Evolutionary conservation across 768 basidiomycete species (phyloP).

Genomic region (Baorangia bicolor): DNA sequence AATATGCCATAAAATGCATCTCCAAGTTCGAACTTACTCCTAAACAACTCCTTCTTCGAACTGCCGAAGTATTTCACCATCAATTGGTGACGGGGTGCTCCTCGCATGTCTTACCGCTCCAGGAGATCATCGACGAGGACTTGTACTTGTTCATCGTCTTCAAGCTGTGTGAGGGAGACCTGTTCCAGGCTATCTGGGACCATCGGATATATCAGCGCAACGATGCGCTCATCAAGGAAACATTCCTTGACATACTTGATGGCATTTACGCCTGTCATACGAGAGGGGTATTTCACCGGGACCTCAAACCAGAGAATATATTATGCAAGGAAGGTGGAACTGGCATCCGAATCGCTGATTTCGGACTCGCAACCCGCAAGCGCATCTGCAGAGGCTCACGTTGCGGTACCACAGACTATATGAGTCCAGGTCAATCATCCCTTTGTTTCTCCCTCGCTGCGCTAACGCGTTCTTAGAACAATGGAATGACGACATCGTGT

Average conservation of each 20-base stretch:
- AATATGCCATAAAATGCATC: slow-evolving; percentile 78
- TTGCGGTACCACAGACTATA: slow-evolving; percentile 62
- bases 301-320: slow-evolving; percentile 86
- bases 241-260: slow-evolving; percentile 79
- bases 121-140: slow-evolving; percentile 59
- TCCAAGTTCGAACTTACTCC: slow-evolving; percentile 54
- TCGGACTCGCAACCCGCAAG: slow-evolving; percentile 63
- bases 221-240: slow-evolving; percentile 57
- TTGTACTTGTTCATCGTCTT: slow-evolving; percentile 66
- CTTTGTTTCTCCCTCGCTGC: neutral
- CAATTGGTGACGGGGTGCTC: slow-evolving; percentile 47
- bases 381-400: slow-evolving; percentile 48
- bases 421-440: slow-evolving; percentile 61
- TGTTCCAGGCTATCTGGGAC: slow-evolving; percentile 71
- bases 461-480: slow-evolving; percentile 38
- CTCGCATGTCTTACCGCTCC: slow-evolving; percentile 66
- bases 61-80: slow-evolving; percentile 67
- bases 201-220: slow-evolving; percentile 53
- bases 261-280: slow-evolving; percentile 74
- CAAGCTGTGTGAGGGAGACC: slow-evolving; percentile 59
- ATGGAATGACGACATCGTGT: slow-evolving; percentile 46
- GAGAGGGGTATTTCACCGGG: slow-evolving; percentile 75
- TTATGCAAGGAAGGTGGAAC: slow-evolving; percentile 55
- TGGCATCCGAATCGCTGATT: slow-evolving; percentile 68
- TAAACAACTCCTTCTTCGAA: slow-evolving; percentile 57